A percentile compares a stretch with the other conserved stretches of the same genome.
These are phyloP conservation scores for Lachancea dasiensis DNA, from an alignment of 805 yeast genomes.

Conservation along the genomic window DNA sequence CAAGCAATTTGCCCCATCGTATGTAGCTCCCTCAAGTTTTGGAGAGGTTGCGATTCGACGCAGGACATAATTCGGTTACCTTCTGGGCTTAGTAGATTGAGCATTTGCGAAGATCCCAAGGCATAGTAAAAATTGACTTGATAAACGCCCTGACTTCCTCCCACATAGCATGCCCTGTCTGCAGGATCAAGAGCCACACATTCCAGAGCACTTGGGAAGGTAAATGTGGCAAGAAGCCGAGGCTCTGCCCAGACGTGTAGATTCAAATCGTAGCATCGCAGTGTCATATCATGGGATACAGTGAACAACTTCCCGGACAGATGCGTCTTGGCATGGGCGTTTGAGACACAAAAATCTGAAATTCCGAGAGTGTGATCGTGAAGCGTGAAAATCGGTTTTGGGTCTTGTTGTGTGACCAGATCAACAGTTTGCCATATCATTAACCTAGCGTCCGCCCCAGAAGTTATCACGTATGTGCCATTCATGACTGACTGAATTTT, in stretches of 20 bases:
- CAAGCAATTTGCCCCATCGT: constrained; percentile 26
- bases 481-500: constrained; percentile 54
- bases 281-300: constrained; percentile 66
- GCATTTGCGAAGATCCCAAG: constrained; percentile 33
- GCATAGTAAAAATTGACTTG: constrained; percentile 28
- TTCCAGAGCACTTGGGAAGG: constrained; percentile 53
- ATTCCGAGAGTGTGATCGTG: constrained; percentile 51
- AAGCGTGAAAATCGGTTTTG: constrained; percentile 53
- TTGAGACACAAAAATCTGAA: constrained; percentile 36
- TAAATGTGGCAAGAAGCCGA: constrained; percentile 59
- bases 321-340: constrained; percentile 36
- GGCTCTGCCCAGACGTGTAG: constrained; percentile 19
- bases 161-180: constrained; percentile 66
- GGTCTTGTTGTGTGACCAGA: constrained; percentile 37
- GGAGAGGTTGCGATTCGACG: constrained; percentile 32
- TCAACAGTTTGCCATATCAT: constrained; percentile 68
- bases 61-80: constrained; percentile 39
- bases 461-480: constrained; percentile 61
- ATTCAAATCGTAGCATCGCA: constrained; percentile 60
- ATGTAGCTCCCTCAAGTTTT: constrained; percentile 16
- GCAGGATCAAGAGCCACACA: constrained; percentile 70
- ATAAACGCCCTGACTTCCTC: constrained; percentile 51
- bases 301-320: constrained; percentile 61
- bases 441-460: constrained; percentile 77
- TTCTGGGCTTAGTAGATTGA: constrained; percentile 39